Percentiles rank a stretch among this genome's conserved stretches.
Conservation (phyloP, 2,329 filamentous ascomycete genomes). For the Ophiostoma sp. region DNA sequence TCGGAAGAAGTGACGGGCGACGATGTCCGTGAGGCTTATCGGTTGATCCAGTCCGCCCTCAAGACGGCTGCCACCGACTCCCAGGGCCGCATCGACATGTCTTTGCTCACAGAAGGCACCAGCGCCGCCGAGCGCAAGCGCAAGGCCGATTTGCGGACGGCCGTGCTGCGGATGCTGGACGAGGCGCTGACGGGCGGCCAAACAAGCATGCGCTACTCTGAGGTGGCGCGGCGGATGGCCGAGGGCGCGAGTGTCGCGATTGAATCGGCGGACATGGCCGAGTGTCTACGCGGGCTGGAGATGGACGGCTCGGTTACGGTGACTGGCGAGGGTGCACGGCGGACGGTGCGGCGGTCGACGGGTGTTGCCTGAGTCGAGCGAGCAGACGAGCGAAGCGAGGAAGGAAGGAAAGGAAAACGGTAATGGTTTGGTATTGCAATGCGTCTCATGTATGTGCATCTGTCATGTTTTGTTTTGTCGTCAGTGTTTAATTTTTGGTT, state of each 20-base stretch:
- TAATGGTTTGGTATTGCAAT: neutral
- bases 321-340: constrained; percentile 79
- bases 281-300: constrained; percentile 77
- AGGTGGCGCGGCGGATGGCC: constrained; percentile 70
- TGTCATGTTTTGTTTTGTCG: neutral
- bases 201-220: constrained; percentile 71
- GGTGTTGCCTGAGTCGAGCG: constrained; percentile 39
- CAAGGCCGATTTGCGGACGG: constrained; percentile 80
- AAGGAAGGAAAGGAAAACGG: neutral
- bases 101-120: constrained; percentile 89
- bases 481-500: neutral
- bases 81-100: constrained; percentile 94
- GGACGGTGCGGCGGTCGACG: constrained; percentile 75
- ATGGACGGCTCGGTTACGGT: constrained; percentile 81
- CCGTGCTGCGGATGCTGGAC: constrained; percentile 72
- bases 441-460: constrained; percentile 7
- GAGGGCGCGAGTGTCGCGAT: constrained; percentile 71
- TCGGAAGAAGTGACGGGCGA: constrained; percentile 70
- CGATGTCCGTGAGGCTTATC: constrained; percentile 88
- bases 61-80: constrained; percentile 97
- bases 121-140: constrained; percentile 81
- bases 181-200: constrained; percentile 71
- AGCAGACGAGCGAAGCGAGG: neutral
- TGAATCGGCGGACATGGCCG: constrained; percentile 77
- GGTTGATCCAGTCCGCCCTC: constrained; percentile 88